These are phyloP conservation scores for Hypoxylon sp. DNA, from an alignment of 2,329 filamentous ascomycete genomes.

Conservation along the genomic window DNA sequence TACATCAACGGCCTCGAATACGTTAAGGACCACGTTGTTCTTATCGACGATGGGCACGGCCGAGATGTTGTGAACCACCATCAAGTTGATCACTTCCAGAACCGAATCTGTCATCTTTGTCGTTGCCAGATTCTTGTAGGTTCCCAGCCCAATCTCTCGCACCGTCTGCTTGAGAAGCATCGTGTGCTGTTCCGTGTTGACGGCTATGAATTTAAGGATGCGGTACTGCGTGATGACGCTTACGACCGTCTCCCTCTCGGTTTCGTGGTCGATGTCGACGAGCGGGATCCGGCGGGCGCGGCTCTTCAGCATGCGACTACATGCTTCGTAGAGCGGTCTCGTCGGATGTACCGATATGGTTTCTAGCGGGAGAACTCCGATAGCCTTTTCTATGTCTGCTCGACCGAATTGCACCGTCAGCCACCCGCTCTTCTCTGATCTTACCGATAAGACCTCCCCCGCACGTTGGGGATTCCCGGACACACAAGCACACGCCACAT, in stretches of 20 bases:
- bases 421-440: slow-evolving; percentile 10
- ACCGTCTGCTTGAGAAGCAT: slow-evolving; percentile 88
- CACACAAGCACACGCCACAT: slow-evolving; percentile 43
- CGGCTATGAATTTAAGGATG: slow-evolving; percentile 97
- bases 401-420: slow-evolving; percentile 13
- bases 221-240: slow-evolving; percentile 98
- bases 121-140: slow-evolving; percentile 81
- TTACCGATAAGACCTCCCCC: slow-evolving; percentile 13
- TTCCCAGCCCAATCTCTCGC: slow-evolving; percentile 83
- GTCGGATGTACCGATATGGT: slow-evolving; percentile 95
- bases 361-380: slow-evolving; percentile 89
- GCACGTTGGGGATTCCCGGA: slow-evolving; percentile 15
- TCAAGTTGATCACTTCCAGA: slow-evolving; percentile 90
- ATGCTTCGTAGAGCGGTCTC: slow-evolving; percentile 91
- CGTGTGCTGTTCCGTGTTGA: slow-evolving; percentile 87
- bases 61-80: slow-evolving; percentile 93
- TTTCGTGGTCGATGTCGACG: slow-evolving; percentile 94
- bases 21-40: slow-evolving; percentile 81
- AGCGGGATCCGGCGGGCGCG: slow-evolving; percentile 92
- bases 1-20: slow-evolving; percentile 97
- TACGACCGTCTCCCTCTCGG: slow-evolving; percentile 88
- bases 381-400: slow-evolving; percentile 91
- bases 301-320: slow-evolving; percentile 91
- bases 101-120: slow-evolving; percentile 90
- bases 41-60: slow-evolving; percentile 91